Evolutionary conservation across 2,329 filamentous ascomycete genomes (phyloP), one percentile per base, ranked within the genome.

Genomic region (Diplodia scrobiculata): DNA sequence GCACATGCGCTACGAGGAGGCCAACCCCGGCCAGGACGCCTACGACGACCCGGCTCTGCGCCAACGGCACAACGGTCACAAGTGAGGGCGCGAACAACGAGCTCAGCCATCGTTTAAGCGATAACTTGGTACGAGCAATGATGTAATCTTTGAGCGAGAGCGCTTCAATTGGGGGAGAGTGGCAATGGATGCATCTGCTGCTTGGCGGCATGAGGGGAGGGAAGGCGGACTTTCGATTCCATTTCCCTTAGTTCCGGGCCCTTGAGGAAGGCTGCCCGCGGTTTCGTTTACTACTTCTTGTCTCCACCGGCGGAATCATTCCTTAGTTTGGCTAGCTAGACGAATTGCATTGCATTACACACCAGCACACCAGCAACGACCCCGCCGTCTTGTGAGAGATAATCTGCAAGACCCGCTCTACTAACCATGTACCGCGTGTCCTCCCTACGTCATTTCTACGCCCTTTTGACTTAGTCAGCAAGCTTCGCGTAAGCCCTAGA

Each of bases 1-100:
- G 71, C 74, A 77, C 52, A 70, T 76, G 19, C 74, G 76, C 60
- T 78, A 78, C 62, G 73, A 77, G 64, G 72, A 74, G 32, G 74
- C 73, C 14, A 77, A 78, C 58, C 75, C 75, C 0, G 76, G 74
- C 1, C 75, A 77, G 63, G 76, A 77, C 38, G 69, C 70, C 21
- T 74, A 27, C 5, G 63, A 65, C 14, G 60, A 63, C 19, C 48
- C 59, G 19, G 5, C 60, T 0, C 29, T 29, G 6, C 27, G 25
- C 13, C 9, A 41, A 21, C 17, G 27, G 27, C 29, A 32, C 9
- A 6, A 41, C 34, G 1, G 11, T 14, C 38, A 47, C 10, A 58
- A 58, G 53, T 58, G 36, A 41, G 19, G 6, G 14, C 10, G 4
- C 10, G 32, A 5, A 7, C 3, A n/a, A 2, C 29, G 27, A 29